Evolutionary conservation across 257 asterid species (phyloP), one percentile per base, ranked within the genome.

Genomic region (Knoxia roxburghii): DNA sequence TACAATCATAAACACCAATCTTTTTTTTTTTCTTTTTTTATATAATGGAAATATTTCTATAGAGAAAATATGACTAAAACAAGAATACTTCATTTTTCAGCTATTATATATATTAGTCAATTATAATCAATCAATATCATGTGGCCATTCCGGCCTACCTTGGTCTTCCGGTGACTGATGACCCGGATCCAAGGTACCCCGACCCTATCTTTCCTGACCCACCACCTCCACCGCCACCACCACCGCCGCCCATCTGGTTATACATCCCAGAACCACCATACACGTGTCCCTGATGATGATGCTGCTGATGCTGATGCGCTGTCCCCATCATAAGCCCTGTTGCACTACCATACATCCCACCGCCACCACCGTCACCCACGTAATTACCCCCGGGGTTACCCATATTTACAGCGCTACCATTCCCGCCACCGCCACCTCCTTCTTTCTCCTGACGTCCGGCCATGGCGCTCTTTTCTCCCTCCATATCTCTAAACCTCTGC

Each of bases 381-480:
- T 76, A 76, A 24, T 75, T 71, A 58, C 79, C 73, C 67, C 80
- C 80, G 29, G 60, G 30, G 53, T 30, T 67, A 27, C 81, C 82
- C 75, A 78, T 58, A 71, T 72, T 78, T 51, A 72, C 85, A 39
- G 54, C 78, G 59, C 83, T 46, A 64, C 83, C 86, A 67, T 65
- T 46, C 7, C 79, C 77, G 10, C 72, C 64, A 6, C 35, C 73
- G 7, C 52, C n/a, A 50, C 18, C 67, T 4, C 76, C 76, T 67
- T 75, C 83, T 58, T 64, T 72, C 63, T 78, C 80, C 21, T 41
- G 76, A 61, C 81, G 59, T 7, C 83, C 87, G 39, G 78, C 83
- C 83, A 77, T 73, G 71, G 83, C 83, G 49, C 74, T 83, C 75
- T 83, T 83, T 71, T 83, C 87, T 29, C 87, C 87, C 32, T 83